Evolutionary conservation across 768 basidiomycete genomes (phyloP).

Genomic region (Kwoniella sp.): DNA sequence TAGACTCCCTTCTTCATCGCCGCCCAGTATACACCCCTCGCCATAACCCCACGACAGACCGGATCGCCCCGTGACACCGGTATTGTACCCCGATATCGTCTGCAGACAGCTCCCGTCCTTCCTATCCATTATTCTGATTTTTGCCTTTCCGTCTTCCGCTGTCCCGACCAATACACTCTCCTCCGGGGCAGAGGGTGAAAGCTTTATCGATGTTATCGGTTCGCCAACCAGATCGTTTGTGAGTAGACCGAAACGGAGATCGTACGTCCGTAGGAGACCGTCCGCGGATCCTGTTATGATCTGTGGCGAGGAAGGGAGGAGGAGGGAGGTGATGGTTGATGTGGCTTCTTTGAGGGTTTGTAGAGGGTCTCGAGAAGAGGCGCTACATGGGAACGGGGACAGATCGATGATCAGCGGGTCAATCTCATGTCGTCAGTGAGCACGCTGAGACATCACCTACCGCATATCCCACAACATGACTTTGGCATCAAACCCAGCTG

Average conservation of each 20-base stretch:
- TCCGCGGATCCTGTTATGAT: constrained; percentile 84
- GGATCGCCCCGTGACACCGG: constrained; percentile 65
- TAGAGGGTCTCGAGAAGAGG: constrained; percentile 80
- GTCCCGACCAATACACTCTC: constrained; percentile 77
- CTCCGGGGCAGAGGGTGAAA: constrained; percentile 62
- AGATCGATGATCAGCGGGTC: background rate
- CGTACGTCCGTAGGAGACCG: constrained; percentile 88
- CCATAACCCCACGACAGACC: constrained; percentile 70
- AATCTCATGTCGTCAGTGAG: too few species aligned
- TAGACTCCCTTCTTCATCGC: constrained; percentile 84
- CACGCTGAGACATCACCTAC: constrained; percentile 62
- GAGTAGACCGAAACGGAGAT: constrained; percentile 88
- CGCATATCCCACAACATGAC: constrained; percentile 89
- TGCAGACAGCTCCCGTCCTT: constrained; percentile 77
- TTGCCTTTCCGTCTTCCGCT: constrained; percentile 66
- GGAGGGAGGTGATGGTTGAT: constrained; percentile 44
- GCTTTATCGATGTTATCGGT: constrained; percentile 80
- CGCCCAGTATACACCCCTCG: constrained; percentile 78
- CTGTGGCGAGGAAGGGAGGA: constrained; percentile 60
- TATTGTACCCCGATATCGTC: constrained; percentile 75
- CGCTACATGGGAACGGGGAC: constrained; percentile 59
- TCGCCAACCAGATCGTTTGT: constrained; percentile 86
- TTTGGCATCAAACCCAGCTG: constrained; percentile 90
- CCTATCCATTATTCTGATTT: constrained; percentile 81
- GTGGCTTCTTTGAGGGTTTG: constrained; percentile 61